Conservation (phyloP, 306 rosid species). For the Echinosophora koreensis region DNA sequence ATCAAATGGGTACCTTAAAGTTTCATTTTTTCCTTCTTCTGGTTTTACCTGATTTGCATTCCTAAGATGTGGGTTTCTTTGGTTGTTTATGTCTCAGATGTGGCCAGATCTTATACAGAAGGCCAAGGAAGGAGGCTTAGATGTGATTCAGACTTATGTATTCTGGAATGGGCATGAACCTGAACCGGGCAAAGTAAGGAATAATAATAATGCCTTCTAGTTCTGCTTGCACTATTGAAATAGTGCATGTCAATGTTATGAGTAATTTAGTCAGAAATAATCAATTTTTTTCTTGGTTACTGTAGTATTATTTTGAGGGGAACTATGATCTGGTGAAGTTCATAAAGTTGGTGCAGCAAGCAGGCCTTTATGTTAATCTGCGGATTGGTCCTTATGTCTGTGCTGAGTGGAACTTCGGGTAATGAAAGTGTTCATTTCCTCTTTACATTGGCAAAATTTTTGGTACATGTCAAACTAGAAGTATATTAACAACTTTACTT, state of each 20-base stretch:
- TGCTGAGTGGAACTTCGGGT: conserved; percentile 99
- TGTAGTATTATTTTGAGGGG: conserved; percentile 91
- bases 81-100: conserved; percentile 66
- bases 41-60: conserved; percentile 8
- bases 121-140: conserved; percentile 97
- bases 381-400: conserved; percentile 99
- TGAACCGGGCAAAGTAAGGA: conserved; percentile 80
- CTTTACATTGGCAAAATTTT: conserved; percentile 10
- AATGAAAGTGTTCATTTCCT: conserved; percentile 39
- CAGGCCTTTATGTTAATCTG: conserved; percentile 89
- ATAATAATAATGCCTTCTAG: conserved; percentile 24
- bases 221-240: conserved; percentile 37
- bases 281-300: conserved; percentile 11
- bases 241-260: conserved; percentile 20
- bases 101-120: conserved; percentile 99
- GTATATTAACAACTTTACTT: conserved; percentile 27
- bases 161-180: conserved; percentile 99
- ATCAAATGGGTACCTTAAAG: conserved; percentile 51
- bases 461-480: conserved; percentile 35
- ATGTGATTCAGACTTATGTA: conserved; percentile 97
- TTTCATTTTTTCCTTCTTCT: conserved; percentile 12
- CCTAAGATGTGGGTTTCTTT: conserved; percentile 38
- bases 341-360: conserved; percentile 88
- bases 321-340: conserved; percentile 95
- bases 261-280: conserved; percentile 17